Percentiles rank a stretch among this genome's conserved stretches.
Evolutionary conservation across 169 alveolate species (phyloP).

Genomic region (Plasmodium falciparum): DNA sequence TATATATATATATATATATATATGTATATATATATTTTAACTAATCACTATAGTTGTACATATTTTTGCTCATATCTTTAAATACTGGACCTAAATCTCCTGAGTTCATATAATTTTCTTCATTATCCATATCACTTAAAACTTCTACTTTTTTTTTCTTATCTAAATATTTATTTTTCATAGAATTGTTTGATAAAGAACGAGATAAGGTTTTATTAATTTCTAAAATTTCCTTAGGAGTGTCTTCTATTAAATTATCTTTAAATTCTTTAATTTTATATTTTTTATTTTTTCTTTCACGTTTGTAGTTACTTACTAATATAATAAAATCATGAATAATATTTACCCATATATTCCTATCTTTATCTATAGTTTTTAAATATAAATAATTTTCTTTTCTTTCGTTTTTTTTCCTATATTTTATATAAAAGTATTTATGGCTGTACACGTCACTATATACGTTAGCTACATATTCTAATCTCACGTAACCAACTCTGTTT

Average conservation of each 20-base stretch:
- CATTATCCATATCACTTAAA: conserved; percentile 52
- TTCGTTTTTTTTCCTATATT: conserved; percentile 47
- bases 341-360: conserved; percentile 62
- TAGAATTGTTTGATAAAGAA: conserved; percentile 60
- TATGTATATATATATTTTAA: not conserved
- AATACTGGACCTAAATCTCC: conserved; percentile 6
- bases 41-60: conserved; percentile 61
- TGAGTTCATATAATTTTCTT: not conserved
- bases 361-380: conserved; percentile 53
- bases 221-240: conserved; percentile 37
- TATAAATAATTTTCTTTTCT: conserved; percentile 61
- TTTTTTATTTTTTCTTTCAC: conserved; percentile 46
- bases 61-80: conserved; percentile 30
- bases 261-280: conserved; percentile 42
- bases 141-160: conserved; percentile 33
- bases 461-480: conserved; percentile 39
- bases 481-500: conserved; percentile 54
- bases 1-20: too few species aligned
- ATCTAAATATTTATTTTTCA: conserved; percentile 53
- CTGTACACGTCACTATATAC: conserved; percentile 63
- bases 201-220: conserved; percentile 40
- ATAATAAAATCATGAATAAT: conserved; percentile 67
- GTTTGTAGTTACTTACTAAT: conserved; percentile 36
- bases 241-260: conserved; percentile 7
- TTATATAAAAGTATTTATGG: conserved; percentile 55